Base-by-base conservation (phyloP, 495 filamentous ascomycete genomes). In the Podospora australis region DNA sequence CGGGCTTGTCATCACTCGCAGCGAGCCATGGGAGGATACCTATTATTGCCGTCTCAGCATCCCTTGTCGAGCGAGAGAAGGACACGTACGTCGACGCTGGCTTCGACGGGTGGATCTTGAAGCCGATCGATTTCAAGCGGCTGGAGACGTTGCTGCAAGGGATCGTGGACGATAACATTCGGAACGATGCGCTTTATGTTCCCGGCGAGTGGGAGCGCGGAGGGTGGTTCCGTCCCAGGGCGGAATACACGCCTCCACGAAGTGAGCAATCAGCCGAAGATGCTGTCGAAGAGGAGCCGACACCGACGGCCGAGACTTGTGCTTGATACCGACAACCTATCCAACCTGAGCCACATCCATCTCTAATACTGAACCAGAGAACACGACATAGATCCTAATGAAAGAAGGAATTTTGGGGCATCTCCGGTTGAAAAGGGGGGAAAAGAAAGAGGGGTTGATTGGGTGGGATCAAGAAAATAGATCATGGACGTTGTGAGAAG, bases 11-110 rank as follows among this genome's bases (percentile, higher is more conserved):
- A 3, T 28, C 54, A 1, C 63, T 76, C 6, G 73, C 75, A 6
- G 44, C 63, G 2, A 50, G 62, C 8, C 75, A 79, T 44, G 72
- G 74, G 44, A 78, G 81, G 20, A 73, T 89, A 0, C 89, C 90
- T 2, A 86, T 96, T 39, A 88, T 96, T 58, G 89, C 89, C 6
- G 90, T 96, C 6, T 96, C 90, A 1, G 90, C 90, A 2, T 90
- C 87, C 5, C 69, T 96, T 1, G 53, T 88, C 4, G 90, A 96
- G 60, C 76, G 72, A 26, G 77, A 88, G 5, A 75, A 70, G 16
- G 65, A 80, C 17, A 79, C 63, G 5, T 96, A 96, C 60, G 78
- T 88, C 28, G 74, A 83, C n/a, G 77, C 79, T 2, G 90, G 90
- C 1, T 95, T 95, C 55, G 90, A 96, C 53, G 90, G 87, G 30